Base-by-base conservation (phyloP, 2,329 filamentous ascomycete species). In the Diaporthe capsici region DNA sequence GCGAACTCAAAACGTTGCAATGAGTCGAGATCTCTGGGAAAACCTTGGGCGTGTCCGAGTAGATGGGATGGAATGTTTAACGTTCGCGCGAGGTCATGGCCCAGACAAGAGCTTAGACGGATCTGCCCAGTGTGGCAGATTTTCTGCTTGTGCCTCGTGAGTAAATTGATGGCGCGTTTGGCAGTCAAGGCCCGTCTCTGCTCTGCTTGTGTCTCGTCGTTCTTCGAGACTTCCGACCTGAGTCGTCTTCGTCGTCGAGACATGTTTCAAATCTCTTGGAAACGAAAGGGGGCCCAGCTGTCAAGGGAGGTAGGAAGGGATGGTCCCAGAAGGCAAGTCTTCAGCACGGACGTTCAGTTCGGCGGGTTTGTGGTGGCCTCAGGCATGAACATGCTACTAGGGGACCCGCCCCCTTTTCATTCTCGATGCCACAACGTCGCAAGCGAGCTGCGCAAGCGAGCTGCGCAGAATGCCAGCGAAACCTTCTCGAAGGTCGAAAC, bases 401-500 rank as follows among this genome's bases (percentile, higher is more conserved):
- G 22, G 55, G 58, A 70, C 74, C 74, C 74, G 74, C 74, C 74
- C 74, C 74, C 74, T 75, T 72, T 75, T 72, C 49, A 15, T 47
- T 57, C 55, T 42, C 31, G 55, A 61, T 68, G 39, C 34, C 47
- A 47, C 72, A 70, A 55, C 58, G 58, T 61, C 57, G 63, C 71
- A 70, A 61, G 61, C 70, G 61, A 60, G 31, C 49, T 42, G 42
- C 53, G 47, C 25, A 58, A 61, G 71, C 74, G 71, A 70, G 74
- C 55, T 74, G 74, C 71, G 71, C 58, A 55, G 71, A 73, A 73
- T 44, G 49, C 51, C 71, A 57, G 71, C 71, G 31, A 65, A 34
- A 55, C 55, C 71, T 76, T 76, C 75, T 74, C 61, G 75, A 76
- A 76, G 72, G 71, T 49, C 71, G 25, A 65, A 67, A 67, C 42